Base-by-base conservation (phyloP, 2,329 filamentous ascomycete genomes). In the Pseudogymnoascus pannorum region DNA sequence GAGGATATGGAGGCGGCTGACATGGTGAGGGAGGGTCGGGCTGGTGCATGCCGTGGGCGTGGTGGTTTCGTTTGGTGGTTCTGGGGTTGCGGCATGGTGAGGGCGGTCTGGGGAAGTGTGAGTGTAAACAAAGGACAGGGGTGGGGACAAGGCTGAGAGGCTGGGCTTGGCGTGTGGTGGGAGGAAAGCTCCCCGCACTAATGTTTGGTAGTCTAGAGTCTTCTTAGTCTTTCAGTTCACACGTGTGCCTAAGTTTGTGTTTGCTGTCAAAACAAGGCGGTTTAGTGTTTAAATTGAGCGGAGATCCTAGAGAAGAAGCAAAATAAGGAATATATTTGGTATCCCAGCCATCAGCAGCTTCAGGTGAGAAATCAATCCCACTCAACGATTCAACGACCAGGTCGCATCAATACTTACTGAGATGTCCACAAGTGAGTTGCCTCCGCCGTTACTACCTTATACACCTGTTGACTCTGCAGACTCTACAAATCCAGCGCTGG, bases 1-100 rank as follows among this genome's bases (percentile, higher is more conserved):
- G 65, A 61, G 12, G 62, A 60, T 60, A 65, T 68, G 22, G 60
- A 64, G 35, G 66, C 64, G 26, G 66, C 61, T n/a, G 68, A 64
- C 67, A 70, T 70, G 44, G 44, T 54, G 44, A 54, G 44, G 7
- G 4, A 31, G 24, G 16, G 44, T 24, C 44, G 44, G 44, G 44
- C 24, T 29, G 44, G 44, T 54, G 44, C 24, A 31, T 54, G 44
- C 44, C 44, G 38, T 42, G 24, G 2, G 1, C 2, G 4, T 14
- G n/a, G n/a, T n/a, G 44, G n/a, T n/a, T n/a, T 29, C 24, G 44
- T 51, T 51, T 54, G 44, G 44, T 54, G 14, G n/a, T 54, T 51
- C 44, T 54, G 44, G 44, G 44, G 44, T 54, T 29, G 44, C n/a
- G n/a, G n/a, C n/a, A n/a, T n/a, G n/a, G 24, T 29, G 24, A 29